A percentile compares a stretch with the other conserved stretches of the same genome.
Evolutionary conservation across 176 grass and related monocot species (phyloP).

Genomic region (Saccharum officinarum): DNA sequence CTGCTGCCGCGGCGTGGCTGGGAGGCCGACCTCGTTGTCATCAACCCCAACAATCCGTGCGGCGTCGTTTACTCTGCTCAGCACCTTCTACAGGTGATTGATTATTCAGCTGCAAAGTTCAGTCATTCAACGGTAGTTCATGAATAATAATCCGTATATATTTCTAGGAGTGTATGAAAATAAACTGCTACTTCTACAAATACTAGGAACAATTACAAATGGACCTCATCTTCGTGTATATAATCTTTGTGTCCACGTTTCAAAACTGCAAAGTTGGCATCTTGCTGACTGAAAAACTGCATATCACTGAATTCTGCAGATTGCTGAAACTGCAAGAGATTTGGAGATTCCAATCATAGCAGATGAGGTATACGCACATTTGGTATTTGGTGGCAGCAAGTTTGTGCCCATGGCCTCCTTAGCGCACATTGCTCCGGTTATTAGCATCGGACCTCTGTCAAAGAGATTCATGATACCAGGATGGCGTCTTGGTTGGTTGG

Average conservation of each 20-base stretch:
- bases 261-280: background rate
- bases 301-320: conserved; percentile 39
- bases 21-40: conserved; percentile 84
- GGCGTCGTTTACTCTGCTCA: conserved; percentile 58
- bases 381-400: conserved; percentile 65
- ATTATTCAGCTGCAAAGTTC: background rate
- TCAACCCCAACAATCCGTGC: conserved; percentile 92
- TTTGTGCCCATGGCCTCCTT: conserved; percentile 81
- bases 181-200: background rate
- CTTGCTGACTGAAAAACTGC: background rate
- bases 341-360: conserved; percentile 73
- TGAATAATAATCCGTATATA: background rate
- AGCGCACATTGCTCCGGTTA: conserved; percentile 62
- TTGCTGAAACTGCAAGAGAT: conserved; percentile 77
- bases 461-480: conserved; percentile 94
- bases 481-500: conserved; percentile 91
- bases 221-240: background rate
- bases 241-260: background rate
- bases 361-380: conserved; percentile 84
- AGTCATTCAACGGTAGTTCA: background rate
- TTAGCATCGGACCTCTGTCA: conserved; percentile 73
- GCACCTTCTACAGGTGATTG: conserved; percentile 62
- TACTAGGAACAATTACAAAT: background rate
- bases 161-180: background rate
- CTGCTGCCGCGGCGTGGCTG: conserved; percentile 53